Base-by-base conservation (phyloP, 192 early-diverging fungal genomes). In the Coemansia sp. region DNA sequence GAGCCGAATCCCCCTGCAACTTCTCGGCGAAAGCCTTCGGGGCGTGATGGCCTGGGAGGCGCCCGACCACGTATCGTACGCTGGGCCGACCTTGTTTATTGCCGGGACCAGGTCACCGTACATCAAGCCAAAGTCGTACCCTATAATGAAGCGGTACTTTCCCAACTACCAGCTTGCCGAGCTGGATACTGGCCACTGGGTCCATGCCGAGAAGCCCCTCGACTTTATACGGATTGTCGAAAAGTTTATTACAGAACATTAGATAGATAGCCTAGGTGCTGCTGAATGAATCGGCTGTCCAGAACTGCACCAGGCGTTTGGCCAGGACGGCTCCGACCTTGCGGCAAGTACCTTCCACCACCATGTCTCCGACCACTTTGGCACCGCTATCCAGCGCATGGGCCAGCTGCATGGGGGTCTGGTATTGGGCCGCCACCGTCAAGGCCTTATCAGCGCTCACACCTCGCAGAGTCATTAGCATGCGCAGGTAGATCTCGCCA, bases 141-240 rank as follows among this genome's bases (percentile, higher is more conserved):
- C 77, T 7, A 48, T 34, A 10, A 94, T 98, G 46, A 41, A 62
- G 33, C 30, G 47, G 9, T 77, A 80, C 33, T 98, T 98, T 53
- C 90, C 95, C 1, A 57, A 85, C 16, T 59, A 80, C 3, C 49
- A 76, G 43, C 46, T 95, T 18, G 60, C 59, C 10, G 66, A 71
- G 41, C 53, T 98, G 16, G 82, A 96, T 37, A 80, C 91, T 14
- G 92, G 92, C 0, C 94, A 98, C 57, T 98, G 94, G 94, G 85
- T 84, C n/a, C 85, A 87, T 60, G 77, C 84, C 0, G 82, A 87
- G 58, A 84, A 76, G 54, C 84, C 85, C 17, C 61, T 70, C 4
- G 82, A 84, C 47, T 87, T 87, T 47, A 49, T 80, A 36, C 45
- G 65, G 5, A 30, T 80, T 1, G 78, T 87, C 0, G 71, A 59